These are phyloP conservation scores for Cryphonectria radicalis DNA, from an alignment of 2,329 filamentous ascomycete species.

Conservation along the genomic window DNA sequence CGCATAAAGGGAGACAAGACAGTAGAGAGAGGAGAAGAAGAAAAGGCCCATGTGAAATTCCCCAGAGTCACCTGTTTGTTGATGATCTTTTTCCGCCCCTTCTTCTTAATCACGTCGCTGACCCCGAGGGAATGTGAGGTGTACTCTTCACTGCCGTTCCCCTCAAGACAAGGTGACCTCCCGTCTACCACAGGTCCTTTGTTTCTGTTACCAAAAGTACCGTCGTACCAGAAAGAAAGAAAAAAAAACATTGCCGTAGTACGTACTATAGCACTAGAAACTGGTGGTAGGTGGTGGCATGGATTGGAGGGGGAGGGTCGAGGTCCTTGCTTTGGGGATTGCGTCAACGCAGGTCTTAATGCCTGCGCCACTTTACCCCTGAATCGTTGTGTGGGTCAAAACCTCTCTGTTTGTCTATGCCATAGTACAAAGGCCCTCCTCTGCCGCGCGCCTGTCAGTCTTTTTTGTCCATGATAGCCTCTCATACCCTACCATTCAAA, in stretches of 20 bases:
- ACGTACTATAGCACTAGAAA: background rate
- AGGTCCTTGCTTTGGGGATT: background rate
- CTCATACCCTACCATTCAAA: background rate
- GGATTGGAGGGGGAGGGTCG: background rate
- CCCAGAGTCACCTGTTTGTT: background rate
- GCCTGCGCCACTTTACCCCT: slow-evolving; percentile 19
- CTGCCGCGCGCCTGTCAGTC: slow-evolving; percentile 12
- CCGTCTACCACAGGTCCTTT: background rate
- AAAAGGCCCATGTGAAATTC: no score
- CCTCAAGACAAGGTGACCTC: background rate
- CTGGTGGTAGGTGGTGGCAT: background rate
- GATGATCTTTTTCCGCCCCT: no score
- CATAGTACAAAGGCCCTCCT: background rate
- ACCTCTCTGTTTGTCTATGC: background rate
- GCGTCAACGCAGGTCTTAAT: background rate
- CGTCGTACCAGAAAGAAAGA: no score
- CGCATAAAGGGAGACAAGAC: background rate
- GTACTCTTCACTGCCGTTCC: background rate
- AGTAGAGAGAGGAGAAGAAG: background rate
- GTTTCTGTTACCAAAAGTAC: background rate
- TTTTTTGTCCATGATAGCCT: background rate
- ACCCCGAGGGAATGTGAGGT: background rate
- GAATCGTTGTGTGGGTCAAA: slow-evolving; percentile 10
- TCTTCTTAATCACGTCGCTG: background rate
- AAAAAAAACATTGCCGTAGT: background rate